Conservation (phyloP, 2,329 filamentous ascomycete species). For the Tolypocladium capitatum region DNA sequence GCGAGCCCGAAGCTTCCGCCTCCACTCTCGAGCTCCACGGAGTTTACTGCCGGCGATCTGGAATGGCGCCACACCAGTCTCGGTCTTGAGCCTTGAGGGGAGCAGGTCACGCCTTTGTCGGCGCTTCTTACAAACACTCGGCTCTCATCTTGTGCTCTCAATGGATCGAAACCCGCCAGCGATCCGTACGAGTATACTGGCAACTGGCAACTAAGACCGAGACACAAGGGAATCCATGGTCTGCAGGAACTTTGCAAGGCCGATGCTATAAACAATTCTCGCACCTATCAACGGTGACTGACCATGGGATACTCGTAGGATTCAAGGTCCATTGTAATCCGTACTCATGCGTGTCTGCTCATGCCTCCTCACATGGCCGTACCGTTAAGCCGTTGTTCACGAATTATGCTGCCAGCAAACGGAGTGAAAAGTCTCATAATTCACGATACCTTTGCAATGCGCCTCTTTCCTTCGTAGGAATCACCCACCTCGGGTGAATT, state of each 20-base stretch:
- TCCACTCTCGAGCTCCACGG: not conserved
- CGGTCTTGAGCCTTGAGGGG: not conserved
- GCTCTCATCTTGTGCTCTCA: too few relatives aligned
- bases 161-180: too few relatives aligned
- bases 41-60: not conserved
- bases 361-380: too few relatives aligned
- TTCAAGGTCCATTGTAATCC: too few relatives aligned
- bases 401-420: not conserved
- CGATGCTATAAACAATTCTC: too few relatives aligned
- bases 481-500: not conserved
- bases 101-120: not conserved
- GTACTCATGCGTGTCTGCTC: too few relatives aligned
- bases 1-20: slow-evolving; percentile 1
- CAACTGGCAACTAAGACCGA: too few relatives aligned
- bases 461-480: not conserved
- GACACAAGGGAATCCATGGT: too few relatives aligned
- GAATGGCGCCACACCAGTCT: not conserved
- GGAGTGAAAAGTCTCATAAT: not conserved
- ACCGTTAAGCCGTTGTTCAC: not conserved
- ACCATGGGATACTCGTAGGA: too few relatives aligned
- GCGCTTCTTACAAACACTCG: not conserved
- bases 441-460: not conserved
- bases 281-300: too few relatives aligned
- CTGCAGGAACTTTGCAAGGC: too few relatives aligned
- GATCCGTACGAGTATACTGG: too few relatives aligned